Conservation (phyloP, 2,329 filamentous ascomycete genomes). For the Penicillium frequentans region DNA sequence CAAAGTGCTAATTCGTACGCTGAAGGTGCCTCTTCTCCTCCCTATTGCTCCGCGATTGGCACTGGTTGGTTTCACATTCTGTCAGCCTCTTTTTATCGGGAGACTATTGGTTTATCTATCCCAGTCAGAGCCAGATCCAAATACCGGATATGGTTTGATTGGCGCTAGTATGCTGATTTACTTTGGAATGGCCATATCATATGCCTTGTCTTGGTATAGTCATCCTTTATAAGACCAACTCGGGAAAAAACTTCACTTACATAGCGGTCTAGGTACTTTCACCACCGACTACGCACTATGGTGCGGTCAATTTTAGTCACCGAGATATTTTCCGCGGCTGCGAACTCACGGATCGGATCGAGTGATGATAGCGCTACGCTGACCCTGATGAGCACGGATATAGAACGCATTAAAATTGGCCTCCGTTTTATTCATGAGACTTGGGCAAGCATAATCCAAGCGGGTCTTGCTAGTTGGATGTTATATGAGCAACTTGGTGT, state of each 20-base stretch:
- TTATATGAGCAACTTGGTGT: slow-evolving; percentile 7
- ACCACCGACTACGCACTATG: neutral
- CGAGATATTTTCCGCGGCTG: neutral
- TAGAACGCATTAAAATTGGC: neutral
- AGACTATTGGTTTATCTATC: slow-evolving; percentile 13
- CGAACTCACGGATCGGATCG: neutral
- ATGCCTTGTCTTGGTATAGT: slow-evolving; percentile 14
- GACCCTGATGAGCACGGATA: neutral
- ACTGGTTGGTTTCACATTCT: slow-evolving; percentile 25
- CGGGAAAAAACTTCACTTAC: neutral
- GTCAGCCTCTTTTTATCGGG: slow-evolving; percentile 28
- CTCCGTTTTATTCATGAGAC: slow-evolving; percentile 17
- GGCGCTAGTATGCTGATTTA: slow-evolving; percentile 20
- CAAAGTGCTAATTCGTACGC: slow-evolving; percentile 25
- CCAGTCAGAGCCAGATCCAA: slow-evolving; percentile 6
- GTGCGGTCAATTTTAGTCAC: neutral
- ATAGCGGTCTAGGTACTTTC: neutral
- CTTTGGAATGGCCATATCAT: slow-evolving; percentile 14
- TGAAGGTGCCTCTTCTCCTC: slow-evolving; percentile 25
- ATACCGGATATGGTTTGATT: slow-evolving; percentile 24
- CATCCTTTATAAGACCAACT: slow-evolving; percentile 16
- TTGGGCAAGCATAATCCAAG: slow-evolving; percentile 11
- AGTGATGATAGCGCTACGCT: neutral
- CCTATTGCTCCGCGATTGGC: slow-evolving; percentile 24
- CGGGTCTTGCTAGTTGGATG: slow-evolving; percentile 10